Conservation (phyloP, 345 rosid genomes). For the Dipteronia dyeriana region DNA sequence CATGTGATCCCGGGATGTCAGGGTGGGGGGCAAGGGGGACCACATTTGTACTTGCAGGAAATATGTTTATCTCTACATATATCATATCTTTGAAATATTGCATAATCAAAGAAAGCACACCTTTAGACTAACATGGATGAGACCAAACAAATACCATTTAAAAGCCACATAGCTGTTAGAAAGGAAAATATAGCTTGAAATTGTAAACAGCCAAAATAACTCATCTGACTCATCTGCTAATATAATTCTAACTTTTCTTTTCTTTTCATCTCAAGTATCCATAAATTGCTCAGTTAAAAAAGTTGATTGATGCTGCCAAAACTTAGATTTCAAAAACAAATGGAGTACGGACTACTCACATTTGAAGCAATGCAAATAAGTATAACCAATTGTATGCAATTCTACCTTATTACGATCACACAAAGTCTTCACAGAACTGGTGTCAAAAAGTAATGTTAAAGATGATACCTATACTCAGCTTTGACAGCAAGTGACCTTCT, state of each 20-base stretch:
- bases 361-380: background rate
- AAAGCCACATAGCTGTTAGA: background rate
- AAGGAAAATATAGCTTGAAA: constrained; percentile 3
- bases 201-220: background rate
- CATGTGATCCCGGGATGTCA: background rate
- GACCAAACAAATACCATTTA: background rate
- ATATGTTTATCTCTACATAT: background rate
- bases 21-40: background rate
- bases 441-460: background rate
- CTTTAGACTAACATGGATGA: background rate
- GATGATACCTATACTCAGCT: constrained; percentile 66
- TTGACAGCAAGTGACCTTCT: constrained; percentile 51
- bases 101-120: background rate
- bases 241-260: background rate
- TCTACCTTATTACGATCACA: background rate
- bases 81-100: background rate
- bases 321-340: background rate
- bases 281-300: background rate
- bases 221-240: background rate
- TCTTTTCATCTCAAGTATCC: background rate
- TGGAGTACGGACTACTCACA: background rate
- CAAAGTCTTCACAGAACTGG: background rate
- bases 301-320: background rate
- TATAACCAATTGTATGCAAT: background rate
- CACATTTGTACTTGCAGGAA: background rate